These are phyloP conservation scores for Umbellularia californica DNA, from an alignment of 164 flowering plant species.

Conservation along the genomic window DNA sequence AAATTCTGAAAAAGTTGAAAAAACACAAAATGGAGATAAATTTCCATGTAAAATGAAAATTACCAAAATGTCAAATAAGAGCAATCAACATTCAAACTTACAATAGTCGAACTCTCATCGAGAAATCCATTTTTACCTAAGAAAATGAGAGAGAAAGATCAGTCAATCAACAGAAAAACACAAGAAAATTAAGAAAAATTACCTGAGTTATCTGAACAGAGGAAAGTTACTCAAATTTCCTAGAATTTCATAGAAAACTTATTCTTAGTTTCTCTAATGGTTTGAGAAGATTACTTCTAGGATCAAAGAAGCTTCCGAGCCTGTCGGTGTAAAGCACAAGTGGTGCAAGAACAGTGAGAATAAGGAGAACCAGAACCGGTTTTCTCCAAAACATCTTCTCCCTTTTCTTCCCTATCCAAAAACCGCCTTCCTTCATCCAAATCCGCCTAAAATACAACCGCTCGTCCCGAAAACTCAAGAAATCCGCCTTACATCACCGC, in stretches of 20 bases:
- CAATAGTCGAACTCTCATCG: constrained; percentile 60
- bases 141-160: neutral
- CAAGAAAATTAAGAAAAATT: neutral
- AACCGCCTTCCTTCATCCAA: constrained; percentile 5
- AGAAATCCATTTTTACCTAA: constrained; percentile 52
- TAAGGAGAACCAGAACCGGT: constrained; percentile 53
- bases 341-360: constrained; percentile 70
- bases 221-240: too few relatives aligned
- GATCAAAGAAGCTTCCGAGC: constrained; percentile 38
- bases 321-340: constrained; percentile 71
- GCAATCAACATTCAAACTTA: constrained; percentile 26
- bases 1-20: constrained; percentile 12
- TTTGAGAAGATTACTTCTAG: constrained; percentile 30
- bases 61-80: neutral
- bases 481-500: too few relatives aligned
- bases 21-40: neutral
- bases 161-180: neutral
- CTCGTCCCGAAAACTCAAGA: neutral
- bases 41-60: neutral
- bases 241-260: neutral
- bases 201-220: neutral
- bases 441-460: constrained; percentile 6
- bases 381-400: constrained; percentile 40
- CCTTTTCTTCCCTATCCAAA: constrained; percentile 1
- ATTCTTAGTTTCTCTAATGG: neutral